These are phyloP conservation scores for Monocercomonoides exilis DNA, from an alignment of 78 protist genomes.

Conservation along the genomic window DNA sequence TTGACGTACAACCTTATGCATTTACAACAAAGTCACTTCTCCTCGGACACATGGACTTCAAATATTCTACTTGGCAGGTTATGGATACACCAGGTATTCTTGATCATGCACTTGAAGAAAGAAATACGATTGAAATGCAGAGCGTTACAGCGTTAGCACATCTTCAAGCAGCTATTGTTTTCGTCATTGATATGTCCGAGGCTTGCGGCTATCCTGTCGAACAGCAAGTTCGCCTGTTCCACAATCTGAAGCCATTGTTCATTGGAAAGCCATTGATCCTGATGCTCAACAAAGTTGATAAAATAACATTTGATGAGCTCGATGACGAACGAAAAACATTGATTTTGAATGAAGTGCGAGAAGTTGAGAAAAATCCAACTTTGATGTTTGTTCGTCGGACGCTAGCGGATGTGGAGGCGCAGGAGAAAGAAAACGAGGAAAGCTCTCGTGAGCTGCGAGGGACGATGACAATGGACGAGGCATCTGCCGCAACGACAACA, in stretches of 20 bases:
- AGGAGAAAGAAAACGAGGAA: neutral
- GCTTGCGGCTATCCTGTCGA: constrained; percentile 85
- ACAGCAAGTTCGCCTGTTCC: constrained; percentile 80
- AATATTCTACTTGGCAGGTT: constrained; percentile 90
- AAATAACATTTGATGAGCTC: constrained; percentile 50
- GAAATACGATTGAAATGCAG: constrained; percentile 99
- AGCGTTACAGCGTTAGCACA: constrained; percentile 98
- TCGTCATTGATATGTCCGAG: constrained; percentile 86
- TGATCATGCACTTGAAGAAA: constrained; percentile 92
- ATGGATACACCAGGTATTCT: constrained; percentile 99
- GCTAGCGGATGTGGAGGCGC: neutral
- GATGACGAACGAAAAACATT: constrained; percentile 39
- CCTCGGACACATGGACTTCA: constrained; percentile 95
- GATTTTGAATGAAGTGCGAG: neutral
- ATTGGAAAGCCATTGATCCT: constrained; percentile 90
- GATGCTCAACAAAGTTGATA: constrained; percentile 82
- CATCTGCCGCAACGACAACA: neutral
- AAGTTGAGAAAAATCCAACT: neutral
- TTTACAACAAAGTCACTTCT: constrained; percentile 98
- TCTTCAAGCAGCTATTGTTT: constrained; percentile 77
- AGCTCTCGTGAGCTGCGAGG: neutral
- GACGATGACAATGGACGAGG: neutral
- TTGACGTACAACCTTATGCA: constrained; percentile 99
- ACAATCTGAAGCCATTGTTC: constrained; percentile 85
- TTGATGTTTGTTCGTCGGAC: constrained; percentile 1